Evolutionary conservation across 2,329 filamentous ascomycete species (phyloP), one percentile per base, ranked within the genome.

Genomic region (Verticillium zaregamsianum): DNA sequence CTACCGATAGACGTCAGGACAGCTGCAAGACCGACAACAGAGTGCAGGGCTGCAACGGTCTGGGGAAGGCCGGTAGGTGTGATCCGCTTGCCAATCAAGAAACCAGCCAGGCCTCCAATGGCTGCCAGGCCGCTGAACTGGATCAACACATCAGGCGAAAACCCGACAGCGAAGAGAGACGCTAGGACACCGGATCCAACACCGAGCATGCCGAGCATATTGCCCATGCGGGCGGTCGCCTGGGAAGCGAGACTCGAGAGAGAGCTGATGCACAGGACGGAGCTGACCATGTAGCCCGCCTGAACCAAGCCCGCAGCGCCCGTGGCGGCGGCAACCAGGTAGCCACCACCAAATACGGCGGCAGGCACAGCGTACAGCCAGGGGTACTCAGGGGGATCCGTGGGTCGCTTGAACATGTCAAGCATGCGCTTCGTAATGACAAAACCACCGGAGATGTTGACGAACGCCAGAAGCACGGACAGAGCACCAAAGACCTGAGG

Each of bases 351-450:
- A 66, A 94, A 96, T 0, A 96, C 69, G 3, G 86, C 78, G 17
- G 86, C 92, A 0, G 92, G 92, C 61, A 96, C 79, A 1, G 87
- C 90, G 70, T 95, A 96, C 1, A 96, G 79, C 90, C 91, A 96
- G 0, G 91, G 90, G 66, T 94, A 96, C 72, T 97, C 93, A 0
- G 90, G 87, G 35, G 92, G 93, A 67, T 96, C 93, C 5, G 91
- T 95, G 31, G 91, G 89, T 14, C 90, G 85, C 71, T 90, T 90
- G 72, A 94, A 94, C 91, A 94, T 94, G 73, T 96, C 92, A 54
- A 97, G 80, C 93, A 97, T 97, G 65, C 93, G 85, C 77, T 96
- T 96, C 3, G 92, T 96, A 63, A 97, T 92, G 54, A 96, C 90
- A 64, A 97, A 97, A 0, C 93, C 93, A 62, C 93, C 93, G 0